Evolutionary conservation across 805 yeast genomes (phyloP), one percentile per base, ranked within the genome.

Genomic region (Tetrapisispora pingtungensis): DNA sequence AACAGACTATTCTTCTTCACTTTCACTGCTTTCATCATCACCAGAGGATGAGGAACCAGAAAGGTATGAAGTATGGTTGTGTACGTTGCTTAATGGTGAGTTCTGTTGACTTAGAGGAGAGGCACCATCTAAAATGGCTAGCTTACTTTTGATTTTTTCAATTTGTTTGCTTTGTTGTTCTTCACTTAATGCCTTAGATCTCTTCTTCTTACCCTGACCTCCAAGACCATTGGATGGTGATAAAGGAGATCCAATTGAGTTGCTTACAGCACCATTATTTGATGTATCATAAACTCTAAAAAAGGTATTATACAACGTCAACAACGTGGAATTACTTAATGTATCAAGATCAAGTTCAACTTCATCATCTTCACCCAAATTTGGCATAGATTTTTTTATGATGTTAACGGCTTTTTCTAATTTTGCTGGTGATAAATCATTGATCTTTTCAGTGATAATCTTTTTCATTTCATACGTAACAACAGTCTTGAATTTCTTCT

Each of bases 401-500:
- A 93, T 87, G 42, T 83, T 78, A 49, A 90, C 74, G 30, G 88
- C 95, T 47, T 84, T 82, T 54, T 81, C 84, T 55, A 90, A 69
- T 67, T 85, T 86, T 64, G 81, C 78, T 52, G 88, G 94, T 36
- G 87, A 76, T 50, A 80, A 67, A 47, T 78, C 80, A 42, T 81
- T 80, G 61, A 93, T 89, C 53, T 80, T 80, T 58, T 88, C 97
- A 45, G 88, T 78, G 46, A 93, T 80, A 62, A 87, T 93, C 61
- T 86, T 85, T 74, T 93, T 93, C 97, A 90, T 90, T 58, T 89
- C 97, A 61, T 86, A 93, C 0, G 96, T 85, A 43, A 90, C 87
- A 13, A 63, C 64, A n/a, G 58, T 56, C 44, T 52, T 61, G 46
- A 55, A 52, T 48, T 66, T 46, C 52, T 65, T 52, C 51, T 60